Evolutionary conservation across 1,284 basidiomycete species (phyloP), one percentile per base, ranked within the genome.

Genomic region (Golubevia sp.): DNA sequence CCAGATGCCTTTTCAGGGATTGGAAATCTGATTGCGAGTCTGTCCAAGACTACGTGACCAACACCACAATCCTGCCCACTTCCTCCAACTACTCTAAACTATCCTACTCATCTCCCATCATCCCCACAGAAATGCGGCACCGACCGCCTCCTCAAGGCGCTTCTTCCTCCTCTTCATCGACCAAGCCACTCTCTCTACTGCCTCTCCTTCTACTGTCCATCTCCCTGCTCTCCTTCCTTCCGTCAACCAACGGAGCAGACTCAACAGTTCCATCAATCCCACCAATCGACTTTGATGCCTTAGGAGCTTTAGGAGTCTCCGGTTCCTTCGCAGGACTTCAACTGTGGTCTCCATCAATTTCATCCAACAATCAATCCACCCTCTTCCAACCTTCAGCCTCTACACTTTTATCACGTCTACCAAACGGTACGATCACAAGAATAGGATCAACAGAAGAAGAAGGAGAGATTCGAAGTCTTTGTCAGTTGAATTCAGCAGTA

Each of bases 221-320:
- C 51, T 53, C 51, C 51, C n/a, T 53, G 24, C 51, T 53, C 1
- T 30, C 27, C 51, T n/a, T 30, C n/a, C 24, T 30, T 13, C 51
- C 27, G 13, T 53, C 51, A 15, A 25, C 27, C 13, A 30, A 15
- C 11, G 51, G 13, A 15, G 51, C 4, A 11, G 51, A 53, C 20
- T 53, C 56, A 24, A 59, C 63, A 64, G 66, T 57, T 73, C 51
- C 51, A 13, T n/a, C 13, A 53, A 44, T 78, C 27, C 75, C 76
- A 18, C 64, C 62, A 56, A 77, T 79, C 64, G 77, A 79, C 64
- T 79, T 79, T 68, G 71, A 68, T 44, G 69, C 73, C 24, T 68
- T 79, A 18, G 77, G 76, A 38, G 64, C 67, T 15, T 68, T 77
- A 54, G 76, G 73, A 55, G 73, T 77, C 18, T 69, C 74, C 15